Percentiles rank a stretch among this genome's conserved stretches.
Evolutionary conservation across 2,329 filamentous ascomycete species (phyloP).

Genomic region (Aspergillus persii): DNA sequence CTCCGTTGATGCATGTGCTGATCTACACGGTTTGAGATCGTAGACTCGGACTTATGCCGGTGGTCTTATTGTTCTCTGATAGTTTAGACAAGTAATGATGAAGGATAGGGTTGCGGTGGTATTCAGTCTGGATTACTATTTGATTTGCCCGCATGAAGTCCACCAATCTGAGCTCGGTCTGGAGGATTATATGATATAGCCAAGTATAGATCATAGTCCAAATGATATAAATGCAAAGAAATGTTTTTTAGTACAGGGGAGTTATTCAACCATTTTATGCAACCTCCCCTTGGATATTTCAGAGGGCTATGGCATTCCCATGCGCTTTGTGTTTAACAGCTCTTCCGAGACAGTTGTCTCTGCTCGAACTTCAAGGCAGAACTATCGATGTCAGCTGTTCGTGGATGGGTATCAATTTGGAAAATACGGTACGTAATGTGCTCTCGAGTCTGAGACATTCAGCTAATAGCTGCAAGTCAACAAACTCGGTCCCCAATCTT

Average conservation of each 20-base stretch:
- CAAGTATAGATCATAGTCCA: not conserved
- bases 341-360: not conserved
- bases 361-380: not conserved
- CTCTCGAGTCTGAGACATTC: not conserved
- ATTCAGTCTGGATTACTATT: not conserved
- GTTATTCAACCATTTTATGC: no score
- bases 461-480: slow-evolving; percentile 31
- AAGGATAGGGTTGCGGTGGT: not conserved
- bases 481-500: slow-evolving; percentile 52
- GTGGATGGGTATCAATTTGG: slow-evolving; percentile 56
- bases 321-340: slow-evolving; percentile 48
- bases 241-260: no score
- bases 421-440: slow-evolving; percentile 39
- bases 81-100: not conserved
- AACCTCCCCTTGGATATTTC: slow-evolving; percentile 49
- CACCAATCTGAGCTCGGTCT: not conserved
- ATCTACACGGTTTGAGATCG: not conserved
- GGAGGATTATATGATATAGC: not conserved
- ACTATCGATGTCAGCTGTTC: slow-evolving; percentile 45
- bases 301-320: slow-evolving; percentile 51
- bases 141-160: not conserved
- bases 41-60: not conserved
- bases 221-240: not conserved
- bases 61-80: not conserved
- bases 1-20: not conserved